Conservation (phyloP, 1,284 basidiomycete genomes). For the Coriolopsis trogii region DNA sequence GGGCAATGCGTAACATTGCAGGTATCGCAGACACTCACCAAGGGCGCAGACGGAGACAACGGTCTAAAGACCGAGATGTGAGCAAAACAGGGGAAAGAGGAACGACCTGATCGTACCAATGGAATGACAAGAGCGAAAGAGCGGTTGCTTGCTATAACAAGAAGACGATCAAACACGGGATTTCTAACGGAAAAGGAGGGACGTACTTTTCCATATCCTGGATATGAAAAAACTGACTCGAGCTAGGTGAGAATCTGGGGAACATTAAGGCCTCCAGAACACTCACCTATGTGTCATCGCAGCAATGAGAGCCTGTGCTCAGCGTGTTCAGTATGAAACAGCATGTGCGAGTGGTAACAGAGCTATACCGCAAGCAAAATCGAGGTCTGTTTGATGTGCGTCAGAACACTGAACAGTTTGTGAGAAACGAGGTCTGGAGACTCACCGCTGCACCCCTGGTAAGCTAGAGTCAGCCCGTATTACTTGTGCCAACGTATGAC, state of each 20-base stretch:
- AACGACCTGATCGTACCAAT: background rate
- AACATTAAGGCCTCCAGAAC: too few species aligned
- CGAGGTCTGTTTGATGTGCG: background rate
- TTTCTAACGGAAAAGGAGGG: too few species aligned
- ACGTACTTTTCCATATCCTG: constrained; percentile 10
- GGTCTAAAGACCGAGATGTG: background rate
- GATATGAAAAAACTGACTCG: constrained; percentile 3
- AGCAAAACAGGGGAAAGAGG: constrained; percentile 5
- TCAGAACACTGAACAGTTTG: background rate
- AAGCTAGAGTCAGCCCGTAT: background rate
- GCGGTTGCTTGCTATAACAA: background rate
- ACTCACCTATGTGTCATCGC: constrained; percentile 10
- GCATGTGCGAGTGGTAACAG: background rate
- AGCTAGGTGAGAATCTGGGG: background rate
- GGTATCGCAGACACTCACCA: background rate
- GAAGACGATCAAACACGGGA: background rate
- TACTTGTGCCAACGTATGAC: background rate
- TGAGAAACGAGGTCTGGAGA: background rate
- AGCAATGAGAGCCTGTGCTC: too few species aligned
- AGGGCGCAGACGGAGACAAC: background rate
- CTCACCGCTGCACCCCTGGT: constrained; percentile 10
- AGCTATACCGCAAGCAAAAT: constrained; percentile 6
- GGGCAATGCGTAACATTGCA: background rate
- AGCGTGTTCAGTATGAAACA: background rate
- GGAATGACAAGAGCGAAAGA: background rate